Conservation (phyloP, 352 stramenopile species). For the Globisporangium alternatum region DNA sequence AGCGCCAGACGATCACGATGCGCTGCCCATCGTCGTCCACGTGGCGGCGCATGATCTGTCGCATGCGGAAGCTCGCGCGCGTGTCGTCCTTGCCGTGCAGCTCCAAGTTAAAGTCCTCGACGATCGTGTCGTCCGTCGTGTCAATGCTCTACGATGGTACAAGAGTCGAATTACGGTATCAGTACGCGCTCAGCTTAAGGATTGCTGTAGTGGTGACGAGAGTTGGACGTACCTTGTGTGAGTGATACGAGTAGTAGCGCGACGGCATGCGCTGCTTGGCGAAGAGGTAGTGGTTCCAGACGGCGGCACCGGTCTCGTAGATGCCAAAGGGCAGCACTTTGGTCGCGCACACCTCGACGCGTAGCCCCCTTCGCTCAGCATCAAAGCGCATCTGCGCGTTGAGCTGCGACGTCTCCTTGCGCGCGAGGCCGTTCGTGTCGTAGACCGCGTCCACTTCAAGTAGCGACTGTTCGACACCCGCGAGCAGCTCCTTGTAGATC, state of each 20-base stretch:
- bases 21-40: conserved; percentile 26
- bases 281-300: conserved; percentile 37
- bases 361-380: conserved; percentile 16
- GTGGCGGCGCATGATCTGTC: conserved; percentile 29
- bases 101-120: conserved; percentile 18
- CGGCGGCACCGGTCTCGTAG: conserved; percentile 24
- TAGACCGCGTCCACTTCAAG: conserved; percentile 26
- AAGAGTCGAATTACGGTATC: background rate
- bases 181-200: too few relatives aligned
- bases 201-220: too few relatives aligned
- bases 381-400: conserved; percentile 25
- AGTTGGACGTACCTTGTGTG: conserved; percentile 10
- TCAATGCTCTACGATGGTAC: conserved; percentile 4
- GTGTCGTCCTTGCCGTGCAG: conserved; percentile 27
- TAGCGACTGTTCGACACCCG: conserved; percentile 22
- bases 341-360: conserved; percentile 28
- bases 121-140: conserved; percentile 4
- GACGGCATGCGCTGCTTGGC: conserved; percentile 25
- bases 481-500: conserved; percentile 22
- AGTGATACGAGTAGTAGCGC: conserved; percentile 33
- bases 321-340: conserved; percentile 34
- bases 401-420: conserved; percentile 23
- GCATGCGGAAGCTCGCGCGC: conserved; percentile 39
- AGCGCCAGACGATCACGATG: conserved; percentile 42
- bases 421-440: conserved; percentile 18